These are phyloP conservation scores for Pilobolus umbonatus DNA, from an alignment of 192 early-diverging fungal species.

Conservation along the genomic window DNA sequence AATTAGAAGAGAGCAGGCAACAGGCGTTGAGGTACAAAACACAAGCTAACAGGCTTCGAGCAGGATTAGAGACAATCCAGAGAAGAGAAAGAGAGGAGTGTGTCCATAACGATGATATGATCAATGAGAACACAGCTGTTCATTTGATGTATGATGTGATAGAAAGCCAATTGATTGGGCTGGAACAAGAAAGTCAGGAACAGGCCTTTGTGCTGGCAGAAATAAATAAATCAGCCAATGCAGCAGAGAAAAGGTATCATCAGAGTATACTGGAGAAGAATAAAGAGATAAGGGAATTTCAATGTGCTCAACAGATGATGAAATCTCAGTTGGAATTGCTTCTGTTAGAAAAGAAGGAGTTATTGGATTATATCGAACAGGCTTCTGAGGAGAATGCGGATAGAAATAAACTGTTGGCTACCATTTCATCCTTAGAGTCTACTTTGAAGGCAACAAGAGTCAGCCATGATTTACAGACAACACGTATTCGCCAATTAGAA, in stretches of 20 bases:
- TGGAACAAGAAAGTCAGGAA: conserved; percentile 6
- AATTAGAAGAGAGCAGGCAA: conserved; percentile 5
- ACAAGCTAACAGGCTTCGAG: conserved; percentile 7
- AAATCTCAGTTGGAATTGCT: background rate
- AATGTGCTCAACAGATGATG: background rate
- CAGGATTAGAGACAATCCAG: conserved; percentile 13
- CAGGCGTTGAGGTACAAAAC: conserved; percentile 4
- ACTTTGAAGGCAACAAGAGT: background rate
- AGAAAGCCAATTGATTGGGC: conserved; percentile 8
- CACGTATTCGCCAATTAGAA: conserved; percentile 3
- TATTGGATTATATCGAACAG: background rate
- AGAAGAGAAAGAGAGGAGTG: background rate
- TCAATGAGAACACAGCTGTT: background rate
- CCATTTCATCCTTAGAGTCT: background rate
- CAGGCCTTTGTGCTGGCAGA: background rate
- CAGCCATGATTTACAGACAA: background rate
- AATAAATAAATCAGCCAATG: background rate
- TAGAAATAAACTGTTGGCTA: background rate
- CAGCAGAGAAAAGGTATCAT: background rate
- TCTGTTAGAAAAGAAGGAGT: background rate
- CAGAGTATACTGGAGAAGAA: background rate
- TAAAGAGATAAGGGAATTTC: background rate
- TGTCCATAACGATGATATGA: background rate
- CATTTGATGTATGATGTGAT: conserved; percentile 1
- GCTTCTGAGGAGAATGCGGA: background rate